Conservation (phyloP, 176 grass and related monocot species). For the Triticum timopheevii region DNA sequence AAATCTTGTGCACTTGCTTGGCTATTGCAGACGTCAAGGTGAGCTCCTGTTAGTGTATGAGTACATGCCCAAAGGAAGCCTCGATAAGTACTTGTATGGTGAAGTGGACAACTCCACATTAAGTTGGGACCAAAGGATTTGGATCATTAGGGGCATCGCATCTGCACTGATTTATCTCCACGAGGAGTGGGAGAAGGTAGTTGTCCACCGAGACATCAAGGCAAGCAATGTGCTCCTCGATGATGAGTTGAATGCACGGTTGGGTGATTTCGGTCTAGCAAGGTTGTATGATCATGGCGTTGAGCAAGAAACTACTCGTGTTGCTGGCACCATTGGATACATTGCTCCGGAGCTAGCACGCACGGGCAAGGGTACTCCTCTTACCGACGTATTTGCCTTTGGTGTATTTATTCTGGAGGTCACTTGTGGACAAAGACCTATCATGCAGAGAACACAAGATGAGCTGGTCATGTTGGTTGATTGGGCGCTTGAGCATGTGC, state of each 20-base stretch:
- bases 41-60: not conserved
- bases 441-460: not conserved
- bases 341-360: conserved; percentile 26
- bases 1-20: not conserved
- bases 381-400: conserved; percentile 12
- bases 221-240: not conserved
- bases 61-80: not conserved
- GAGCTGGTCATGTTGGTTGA: conserved; percentile 11
- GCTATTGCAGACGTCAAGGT: not conserved
- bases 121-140: not conserved
- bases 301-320: not conserved
- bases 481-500: conserved; percentile 13
- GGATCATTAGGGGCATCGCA: not conserved
- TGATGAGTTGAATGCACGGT: not conserved
- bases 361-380: not conserved
- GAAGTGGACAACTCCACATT: not conserved
- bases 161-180: not conserved
- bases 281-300: not conserved
- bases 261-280: not conserved
- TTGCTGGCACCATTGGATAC: conserved; percentile 29
- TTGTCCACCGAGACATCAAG: conserved; percentile 12
- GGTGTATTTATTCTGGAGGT: conserved; percentile 21
- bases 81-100: not conserved
- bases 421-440: conserved; percentile 9
- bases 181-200: conserved; percentile 10